Percentiles rank a stretch among this genome's conserved stretches.
Conservation (phyloP, 2,329 filamentous ascomycete genomes). For the Lasiodiplodia hormozganensis region DNA sequence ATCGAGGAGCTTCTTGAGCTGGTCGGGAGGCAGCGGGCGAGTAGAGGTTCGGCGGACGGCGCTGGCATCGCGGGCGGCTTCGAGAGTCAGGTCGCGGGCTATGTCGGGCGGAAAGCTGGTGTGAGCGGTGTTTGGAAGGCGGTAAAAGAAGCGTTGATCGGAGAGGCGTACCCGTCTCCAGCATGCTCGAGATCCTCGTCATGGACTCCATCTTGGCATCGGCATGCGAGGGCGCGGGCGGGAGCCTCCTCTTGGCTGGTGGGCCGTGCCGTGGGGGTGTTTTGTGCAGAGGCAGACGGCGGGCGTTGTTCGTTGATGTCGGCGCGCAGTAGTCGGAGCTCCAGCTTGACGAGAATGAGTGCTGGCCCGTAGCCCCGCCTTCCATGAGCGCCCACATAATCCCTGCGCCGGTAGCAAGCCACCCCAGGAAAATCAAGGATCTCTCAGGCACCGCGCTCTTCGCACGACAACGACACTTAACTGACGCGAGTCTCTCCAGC, state of each 20-base stretch:
- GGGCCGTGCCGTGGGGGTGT: slow-evolving; percentile 16
- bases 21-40: slow-evolving; percentile 74
- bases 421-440: neutral
- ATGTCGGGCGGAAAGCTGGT: slow-evolving; percentile 50
- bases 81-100: slow-evolving; percentile 97
- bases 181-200: slow-evolving; percentile 87
- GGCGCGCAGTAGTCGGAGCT: slow-evolving; percentile 25
- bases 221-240: neutral
- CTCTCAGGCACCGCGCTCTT: neutral
- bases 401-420: slow-evolving; percentile 5
- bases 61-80: slow-evolving; percentile 90
- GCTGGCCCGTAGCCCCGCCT: slow-evolving; percentile 14
- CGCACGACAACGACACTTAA: neutral
- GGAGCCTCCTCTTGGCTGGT: neutral
- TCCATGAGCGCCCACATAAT: slow-evolving; percentile 23
- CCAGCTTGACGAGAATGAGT: slow-evolving; percentile 16
- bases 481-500: neutral
- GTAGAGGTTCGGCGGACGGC: slow-evolving; percentile 61
- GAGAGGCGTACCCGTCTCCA: slow-evolving; percentile 80
- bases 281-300: slow-evolving; percentile 19
- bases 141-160: neutral
- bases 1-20: slow-evolving; percentile 94
- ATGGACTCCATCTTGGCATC: slow-evolving; percentile 83
- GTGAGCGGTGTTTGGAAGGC: slow-evolving; percentile 20
- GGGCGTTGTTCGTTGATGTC: neutral